A percentile compares a stretch with the other conserved stretches of the same genome.
Conservation (phyloP, 257 asterid species). For the Fraxinus pennsylvanica region DNA sequence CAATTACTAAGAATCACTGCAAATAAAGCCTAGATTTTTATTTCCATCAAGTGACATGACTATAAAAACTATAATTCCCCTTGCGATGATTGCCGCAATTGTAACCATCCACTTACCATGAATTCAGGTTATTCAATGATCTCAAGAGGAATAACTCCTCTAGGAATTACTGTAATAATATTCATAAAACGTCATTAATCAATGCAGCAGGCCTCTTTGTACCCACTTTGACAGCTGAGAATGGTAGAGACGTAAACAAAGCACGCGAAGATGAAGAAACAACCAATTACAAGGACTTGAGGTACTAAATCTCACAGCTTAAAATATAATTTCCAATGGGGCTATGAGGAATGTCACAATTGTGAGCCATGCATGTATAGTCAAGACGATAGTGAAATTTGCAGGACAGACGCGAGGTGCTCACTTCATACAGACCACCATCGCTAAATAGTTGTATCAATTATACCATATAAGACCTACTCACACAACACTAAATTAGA, state of each 20-base stretch:
- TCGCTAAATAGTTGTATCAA: neutral
- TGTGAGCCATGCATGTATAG: slow-evolving; percentile 8
- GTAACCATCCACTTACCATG: neutral
- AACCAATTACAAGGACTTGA: neutral
- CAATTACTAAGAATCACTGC: slow-evolving; percentile 18
- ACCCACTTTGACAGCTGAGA: slow-evolving; percentile 4
- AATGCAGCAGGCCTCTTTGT: neutral
- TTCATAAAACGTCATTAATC: neutral
- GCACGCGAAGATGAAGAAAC: neutral
- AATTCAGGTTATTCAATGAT: neutral
- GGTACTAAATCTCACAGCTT: neutral
- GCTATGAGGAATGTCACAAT: neutral
- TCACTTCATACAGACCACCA: neutral
- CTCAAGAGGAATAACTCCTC: neutral
- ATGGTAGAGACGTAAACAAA: neutral
- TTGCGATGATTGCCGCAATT: slow-evolving; percentile 2
- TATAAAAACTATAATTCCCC: neutral
- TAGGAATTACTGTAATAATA: neutral
- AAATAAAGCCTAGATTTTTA: slow-evolving; percentile 16
- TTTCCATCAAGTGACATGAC: slow-evolving; percentile 14
- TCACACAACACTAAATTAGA: slow-evolving; percentile 1
- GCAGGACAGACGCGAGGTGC: neutral
- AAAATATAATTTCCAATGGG: neutral
- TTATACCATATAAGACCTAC: neutral
- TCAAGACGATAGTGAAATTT: neutral